These are phyloP conservation scores for Malania oleifera DNA, from an alignment of 164 flowering plant genomes.

Conservation along the genomic window DNA sequence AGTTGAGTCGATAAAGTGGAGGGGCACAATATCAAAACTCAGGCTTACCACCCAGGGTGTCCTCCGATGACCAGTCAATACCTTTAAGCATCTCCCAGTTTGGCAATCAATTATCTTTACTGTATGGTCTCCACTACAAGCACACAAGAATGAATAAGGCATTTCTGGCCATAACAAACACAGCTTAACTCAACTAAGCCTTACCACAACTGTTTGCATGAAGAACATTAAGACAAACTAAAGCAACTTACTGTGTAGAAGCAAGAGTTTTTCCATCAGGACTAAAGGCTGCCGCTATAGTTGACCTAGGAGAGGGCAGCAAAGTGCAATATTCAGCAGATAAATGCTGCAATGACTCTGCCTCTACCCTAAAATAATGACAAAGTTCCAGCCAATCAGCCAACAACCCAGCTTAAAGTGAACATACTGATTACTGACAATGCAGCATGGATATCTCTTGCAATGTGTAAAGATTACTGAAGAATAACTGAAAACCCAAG, in stretches of 20 bases:
- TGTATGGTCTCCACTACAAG: constrained; percentile 88
- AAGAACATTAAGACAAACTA: not conserved
- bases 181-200: not conserved
- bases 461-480: not conserved
- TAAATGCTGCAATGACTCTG: constrained; percentile 72
- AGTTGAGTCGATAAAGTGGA: too few relatives aligned
- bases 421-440: not conserved
- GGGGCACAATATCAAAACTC: not conserved
- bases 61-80: constrained; percentile 85
- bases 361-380: constrained; percentile 67
- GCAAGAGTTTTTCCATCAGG: constrained; percentile 91
- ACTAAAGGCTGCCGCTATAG: constrained; percentile 97
- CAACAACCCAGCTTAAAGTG: not conserved
- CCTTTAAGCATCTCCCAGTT: constrained; percentile 83
- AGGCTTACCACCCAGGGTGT: constrained; percentile 98
- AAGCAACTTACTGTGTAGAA: constrained; percentile 80
- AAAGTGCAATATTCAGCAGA: constrained; percentile 82
- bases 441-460: too few relatives aligned
- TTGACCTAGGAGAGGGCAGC: constrained; percentile 92
- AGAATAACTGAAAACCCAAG: not conserved
- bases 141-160: constrained; percentile 10
- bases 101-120: constrained; percentile 91
- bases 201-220: not conserved
- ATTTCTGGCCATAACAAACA: not conserved
- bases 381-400: not conserved